These are phyloP conservation scores for Carex sylvatica DNA, from an alignment of 202 grass and related monocot species.

Conservation along the genomic window DNA sequence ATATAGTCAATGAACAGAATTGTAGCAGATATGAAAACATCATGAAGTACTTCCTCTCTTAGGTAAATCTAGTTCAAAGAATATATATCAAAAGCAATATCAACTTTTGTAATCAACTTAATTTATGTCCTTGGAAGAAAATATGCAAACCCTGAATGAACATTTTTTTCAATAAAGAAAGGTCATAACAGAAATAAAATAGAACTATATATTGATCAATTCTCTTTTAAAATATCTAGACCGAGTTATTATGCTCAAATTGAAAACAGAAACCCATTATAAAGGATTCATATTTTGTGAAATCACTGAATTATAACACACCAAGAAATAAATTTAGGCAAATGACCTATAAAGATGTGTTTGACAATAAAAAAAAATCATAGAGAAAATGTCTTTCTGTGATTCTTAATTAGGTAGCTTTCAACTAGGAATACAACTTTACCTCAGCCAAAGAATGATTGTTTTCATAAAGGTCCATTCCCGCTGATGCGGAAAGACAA, in stretches of 20 bases:
- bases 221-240: neutral
- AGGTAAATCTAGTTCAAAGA: constrained; percentile 6
- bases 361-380: neutral
- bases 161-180: neutral
- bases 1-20: neutral
- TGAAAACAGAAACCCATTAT: neutral
- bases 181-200: neutral
- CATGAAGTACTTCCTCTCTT: neutral
- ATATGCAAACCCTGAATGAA: neutral
- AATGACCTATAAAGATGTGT: constrained; percentile 2
- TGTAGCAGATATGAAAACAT: neutral
- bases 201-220: neutral
- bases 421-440: neutral
- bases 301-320: neutral
- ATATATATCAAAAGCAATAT: neutral
- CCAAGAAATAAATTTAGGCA: neutral
- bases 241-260: neutral
- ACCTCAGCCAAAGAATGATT: neutral
- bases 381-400: neutral
- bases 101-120: neutral
- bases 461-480: neutral
- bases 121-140: neutral
- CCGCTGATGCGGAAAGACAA: neutral
- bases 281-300: neutral
- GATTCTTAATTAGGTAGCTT: neutral